A percentile compares a stretch with the other conserved stretches of the same genome.
phyloP scores from a whole-genome alignment of 2,329 filamentous ascomycete genomes.

The Chalaropsis thielavioides region DNA sequence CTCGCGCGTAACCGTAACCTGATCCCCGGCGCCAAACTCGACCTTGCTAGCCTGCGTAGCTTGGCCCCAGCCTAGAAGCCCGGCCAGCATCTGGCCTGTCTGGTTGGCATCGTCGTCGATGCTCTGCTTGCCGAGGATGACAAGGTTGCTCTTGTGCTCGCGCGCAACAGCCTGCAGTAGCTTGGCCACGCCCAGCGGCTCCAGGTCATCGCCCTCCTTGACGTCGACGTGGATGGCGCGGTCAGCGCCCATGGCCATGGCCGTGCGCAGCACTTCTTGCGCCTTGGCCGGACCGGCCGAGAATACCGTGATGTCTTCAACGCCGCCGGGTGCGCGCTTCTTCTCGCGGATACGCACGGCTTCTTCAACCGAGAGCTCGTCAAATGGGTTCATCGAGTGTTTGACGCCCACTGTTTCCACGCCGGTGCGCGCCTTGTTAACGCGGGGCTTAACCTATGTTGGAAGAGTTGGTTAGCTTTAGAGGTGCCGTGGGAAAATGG shows the following conservation, averaged over 20 bases:
- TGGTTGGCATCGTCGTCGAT: slow-evolving; percentile 94
- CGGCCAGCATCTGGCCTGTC: slow-evolving; percentile 96
- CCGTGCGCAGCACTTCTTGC: slow-evolving; percentile 78
- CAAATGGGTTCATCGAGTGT: slow-evolving; percentile 98
- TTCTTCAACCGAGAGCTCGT: slow-evolving; percentile 96
- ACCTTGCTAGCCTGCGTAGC: slow-evolving; percentile 86
- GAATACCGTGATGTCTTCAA: slow-evolving; percentile 84
- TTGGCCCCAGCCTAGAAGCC: slow-evolving; percentile 81
- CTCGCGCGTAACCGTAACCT: slow-evolving; percentile 69
- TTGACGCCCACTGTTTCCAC: slow-evolving; percentile 89
- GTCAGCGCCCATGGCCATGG: slow-evolving; percentile 98
- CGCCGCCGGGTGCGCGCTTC: slow-evolving; percentile 54
- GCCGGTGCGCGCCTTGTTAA: slow-evolving; percentile 62
- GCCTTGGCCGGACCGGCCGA: slow-evolving; percentile 79
- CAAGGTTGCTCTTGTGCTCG: slow-evolving; percentile 76
- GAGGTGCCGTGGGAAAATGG: too few relatives aligned
- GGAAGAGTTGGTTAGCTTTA: background rate
- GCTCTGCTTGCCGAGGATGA: slow-evolving; percentile 91
- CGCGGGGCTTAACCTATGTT: slow-evolving; percentile 49
- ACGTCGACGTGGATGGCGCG: slow-evolving; percentile 76
- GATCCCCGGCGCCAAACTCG: slow-evolving; percentile 54
- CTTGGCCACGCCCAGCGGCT: slow-evolving; percentile 88
- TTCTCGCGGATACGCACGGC: slow-evolving; percentile 87
- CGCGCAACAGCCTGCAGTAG: slow-evolving; percentile 66
- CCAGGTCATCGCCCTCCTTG: slow-evolving; percentile 59